Base-by-base conservation (phyloP, 768 basidiomycete genomes). In the Royoungia palumana region DNA sequence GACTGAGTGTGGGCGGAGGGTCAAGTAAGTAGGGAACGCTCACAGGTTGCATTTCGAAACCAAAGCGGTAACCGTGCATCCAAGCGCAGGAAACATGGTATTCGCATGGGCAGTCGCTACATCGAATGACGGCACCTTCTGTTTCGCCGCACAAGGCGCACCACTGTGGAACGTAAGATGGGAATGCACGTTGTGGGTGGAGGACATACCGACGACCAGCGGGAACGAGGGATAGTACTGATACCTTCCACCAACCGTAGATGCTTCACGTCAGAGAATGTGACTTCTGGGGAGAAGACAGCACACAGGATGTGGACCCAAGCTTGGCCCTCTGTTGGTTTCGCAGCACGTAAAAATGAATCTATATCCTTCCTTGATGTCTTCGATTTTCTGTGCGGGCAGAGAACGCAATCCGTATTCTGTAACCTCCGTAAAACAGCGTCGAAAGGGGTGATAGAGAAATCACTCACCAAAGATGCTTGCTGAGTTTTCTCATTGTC, bases 251-350 rank as follows among this genome's bases (percentile, higher is more conserved):
- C 89, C n/a, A 85, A 68, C 32, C 85, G 82, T 38, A 97, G 72
- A 13, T 78, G 78, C 6, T 73, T 63, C 0, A 89, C 80, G 58
- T 94, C 87, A 20, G 88, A 83, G 65, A 88, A 95, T 5, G 71
- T 76, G n/a, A 94, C 70, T 59, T 97, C 94, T 4, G 86, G 85
- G 24, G 83, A 80, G 70, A 92, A 97, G 1, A 89, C 82, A 3
- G 94, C 81, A 71, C 95, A 98, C 4, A 96, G 69, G 27, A 94
- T 75, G 64, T 98, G 95, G 0, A 83, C 84, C 94, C 94, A 96
- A 47, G 87, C 85, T 65, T 91, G 87, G 10, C 91, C 90, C 71
- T 96, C 94, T 0, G 94, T 95, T 7, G 90, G 90, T 62, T 94
- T 95, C 62, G 81, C 83, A 35, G 83, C 81, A 47, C 90, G 78